Conservation (phyloP, 805 yeast species). For the Pichia phayaonensis region DNA sequence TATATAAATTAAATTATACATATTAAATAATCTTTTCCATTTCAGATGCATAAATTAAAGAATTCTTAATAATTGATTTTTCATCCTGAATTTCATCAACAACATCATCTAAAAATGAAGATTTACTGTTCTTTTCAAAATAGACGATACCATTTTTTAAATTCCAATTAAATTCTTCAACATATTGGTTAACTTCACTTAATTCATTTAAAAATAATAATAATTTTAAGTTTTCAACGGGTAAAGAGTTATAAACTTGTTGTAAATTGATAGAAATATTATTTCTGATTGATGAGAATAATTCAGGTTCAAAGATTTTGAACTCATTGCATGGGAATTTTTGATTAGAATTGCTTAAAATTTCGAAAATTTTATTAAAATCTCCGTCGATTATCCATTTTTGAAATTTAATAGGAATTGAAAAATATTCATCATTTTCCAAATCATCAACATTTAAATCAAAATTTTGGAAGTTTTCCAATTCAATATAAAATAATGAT, state of each 20-base stretch:
- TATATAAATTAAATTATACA: not conserved
- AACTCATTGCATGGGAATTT: slow-evolving; percentile 66
- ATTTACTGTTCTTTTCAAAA: slow-evolving; percentile 30
- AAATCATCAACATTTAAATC: slow-evolving; percentile 35
- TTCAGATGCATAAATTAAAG: slow-evolving; percentile 82
- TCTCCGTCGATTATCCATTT: slow-evolving; percentile 95
- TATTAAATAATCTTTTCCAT: slow-evolving; percentile 79
- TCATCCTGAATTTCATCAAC: slow-evolving; percentile 29
- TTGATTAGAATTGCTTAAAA: slow-evolving; percentile 39
- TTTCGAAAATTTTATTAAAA: slow-evolving; percentile 83
- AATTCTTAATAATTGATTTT: slow-evolving; percentile 52
- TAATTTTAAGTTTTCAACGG: slow-evolving; percentile 75
- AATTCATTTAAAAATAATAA: slow-evolving; percentile 56
- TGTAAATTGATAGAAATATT: slow-evolving; percentile 85
- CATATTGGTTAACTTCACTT: slow-evolving; percentile 48
- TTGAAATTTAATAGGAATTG: slow-evolving; percentile 84
- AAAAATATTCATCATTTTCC: slow-evolving; percentile 63
- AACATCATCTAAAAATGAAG: not conserved
- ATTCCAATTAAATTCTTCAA: slow-evolving; percentile 51
- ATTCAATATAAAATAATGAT: slow-evolving; percentile 83
- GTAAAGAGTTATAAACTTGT: slow-evolving; percentile 66
- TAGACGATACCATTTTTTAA: slow-evolving; percentile 43
- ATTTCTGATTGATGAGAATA: slow-evolving; percentile 70
- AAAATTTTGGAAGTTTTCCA: slow-evolving; percentile 59
- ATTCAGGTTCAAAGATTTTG: slow-evolving; percentile 64